Evolutionary conservation across 2,329 filamentous ascomycete species (phyloP), one percentile per base, ranked within the genome.

Genomic region (Fusarium sororula): DNA sequence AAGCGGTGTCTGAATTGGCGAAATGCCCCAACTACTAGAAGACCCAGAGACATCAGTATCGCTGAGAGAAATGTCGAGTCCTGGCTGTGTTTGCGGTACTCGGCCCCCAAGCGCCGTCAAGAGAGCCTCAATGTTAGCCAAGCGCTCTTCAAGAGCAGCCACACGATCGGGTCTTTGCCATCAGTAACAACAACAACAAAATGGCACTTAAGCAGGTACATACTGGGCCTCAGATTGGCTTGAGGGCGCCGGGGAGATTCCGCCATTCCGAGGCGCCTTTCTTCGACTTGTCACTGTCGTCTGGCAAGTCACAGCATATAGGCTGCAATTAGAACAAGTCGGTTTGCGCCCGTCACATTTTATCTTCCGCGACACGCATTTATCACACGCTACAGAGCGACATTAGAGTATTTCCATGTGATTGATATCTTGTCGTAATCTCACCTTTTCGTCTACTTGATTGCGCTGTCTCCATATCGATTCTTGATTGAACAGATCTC

Each of bases 251-350:
- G 44, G 45, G 0, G 42, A 41, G 6, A 30, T 14, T 22, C 42
- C 62, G 6, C 44, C 28, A 24, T 41, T 57, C 14, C 62, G 63
- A 69, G 68, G 13, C 22, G 63, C 35, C 45, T 62, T 76, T 37
- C 51, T 68, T 54, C 54, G 69, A 20, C 38, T 61, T 13, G 57
- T 38, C 4, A 38, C 55, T 3, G 70, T 77, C 32, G 72, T 77
- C 55, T 55, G 48, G 66, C 83, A 84, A 20, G 75, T 67, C 5
- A 81, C 77, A 5, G 78, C 79, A 53, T 85, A 84, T 11, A 83
- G 68, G 15, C 75, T 71, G 50, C 83, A 85, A 54, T 83, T 84
- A 12, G 83, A 83, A 24, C 24, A 24, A 24, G 24, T 24, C 24
- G 24, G 24, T 70, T 75, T 13, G 30, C 30, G 30, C 30, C 24